These are phyloP conservation scores for Eucalyptus viminalis DNA, from an alignment of 345 rosid genomes.

Conservation along the genomic window DNA sequence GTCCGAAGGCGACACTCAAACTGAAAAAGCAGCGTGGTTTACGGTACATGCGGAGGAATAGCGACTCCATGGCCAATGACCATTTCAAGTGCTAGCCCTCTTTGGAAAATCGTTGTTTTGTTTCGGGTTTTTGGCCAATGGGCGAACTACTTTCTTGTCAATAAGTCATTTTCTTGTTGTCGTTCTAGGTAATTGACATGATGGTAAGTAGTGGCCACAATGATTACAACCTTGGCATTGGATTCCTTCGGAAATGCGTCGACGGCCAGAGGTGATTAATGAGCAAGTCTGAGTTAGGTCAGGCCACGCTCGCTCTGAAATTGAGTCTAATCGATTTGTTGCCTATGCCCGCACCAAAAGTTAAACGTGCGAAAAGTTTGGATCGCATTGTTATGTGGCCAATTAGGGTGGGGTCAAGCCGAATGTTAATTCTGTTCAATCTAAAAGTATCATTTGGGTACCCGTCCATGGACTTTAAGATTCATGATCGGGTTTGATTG, in stretches of 20 bases:
- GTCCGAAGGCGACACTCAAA: background rate
- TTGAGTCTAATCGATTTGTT: background rate
- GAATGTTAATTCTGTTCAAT: background rate
- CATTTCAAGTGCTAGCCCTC: background rate
- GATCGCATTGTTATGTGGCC: background rate
- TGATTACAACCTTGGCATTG: background rate
- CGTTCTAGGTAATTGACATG: background rate
- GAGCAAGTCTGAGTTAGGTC: background rate
- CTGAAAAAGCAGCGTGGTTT: background rate
- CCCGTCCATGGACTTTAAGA: background rate
- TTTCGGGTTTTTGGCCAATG: background rate
- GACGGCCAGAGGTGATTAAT: background rate
- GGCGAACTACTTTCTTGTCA: background rate
- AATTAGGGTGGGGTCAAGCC: too few relatives aligned
- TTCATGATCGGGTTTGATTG: background rate
- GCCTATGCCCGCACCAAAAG: background rate
- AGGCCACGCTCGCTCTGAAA: background rate
- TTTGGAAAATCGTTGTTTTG: background rate
- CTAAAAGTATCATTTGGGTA: background rate
- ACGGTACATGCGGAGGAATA: background rate
- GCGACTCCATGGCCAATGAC: background rate
- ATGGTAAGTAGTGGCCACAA: background rate
- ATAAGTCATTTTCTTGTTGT: background rate
- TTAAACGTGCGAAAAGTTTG: background rate
- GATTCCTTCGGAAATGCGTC: background rate